Conservation (phyloP, 495 filamentous ascomycete species). For the Astrothelium subdiscretum region DNA sequence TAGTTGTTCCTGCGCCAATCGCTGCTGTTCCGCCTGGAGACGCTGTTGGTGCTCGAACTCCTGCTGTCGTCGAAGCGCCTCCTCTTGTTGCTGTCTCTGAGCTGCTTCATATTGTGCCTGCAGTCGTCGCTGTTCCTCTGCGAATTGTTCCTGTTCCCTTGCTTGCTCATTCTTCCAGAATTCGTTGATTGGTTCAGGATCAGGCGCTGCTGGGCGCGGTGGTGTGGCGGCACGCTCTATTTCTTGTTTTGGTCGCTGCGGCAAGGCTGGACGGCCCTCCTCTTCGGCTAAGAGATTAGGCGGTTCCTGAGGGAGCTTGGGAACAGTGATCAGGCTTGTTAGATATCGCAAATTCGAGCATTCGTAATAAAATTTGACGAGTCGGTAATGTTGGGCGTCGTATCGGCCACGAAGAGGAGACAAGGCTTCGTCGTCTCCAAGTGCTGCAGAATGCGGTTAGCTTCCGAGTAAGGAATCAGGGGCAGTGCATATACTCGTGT, state of each 20-base stretch:
- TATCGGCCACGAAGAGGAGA: constrained; percentile 79
- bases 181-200: constrained; percentile 91
- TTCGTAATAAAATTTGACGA: constrained; percentile 97
- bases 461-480: background rate
- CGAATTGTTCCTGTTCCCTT: constrained; percentile 85
- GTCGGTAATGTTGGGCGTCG: constrained; percentile 86
- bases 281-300: constrained; percentile 73
- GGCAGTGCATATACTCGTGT: constrained; percentile 57
- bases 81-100: constrained; percentile 70
- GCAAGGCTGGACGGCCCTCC: constrained; percentile 55
- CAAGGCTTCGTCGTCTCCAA: constrained; percentile 90
- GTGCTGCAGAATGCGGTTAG: constrained; percentile 40
- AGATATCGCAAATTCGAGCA: constrained; percentile 95
- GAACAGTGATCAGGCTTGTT: constrained; percentile 89
- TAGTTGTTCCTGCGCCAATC: constrained; percentile 79
- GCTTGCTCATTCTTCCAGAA: constrained; percentile 94
- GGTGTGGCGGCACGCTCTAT: constrained; percentile 52
- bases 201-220: constrained; percentile 48
- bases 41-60: constrained; percentile 96
- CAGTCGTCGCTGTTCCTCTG: constrained; percentile 78
- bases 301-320: constrained; percentile 85
- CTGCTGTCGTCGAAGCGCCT: constrained; percentile 67
- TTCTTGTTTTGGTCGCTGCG: constrained; percentile 62
- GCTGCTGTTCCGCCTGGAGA: constrained; percentile 75
- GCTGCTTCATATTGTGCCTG: constrained; percentile 67